Evolutionary conservation across 1,284 basidiomycete genomes (phyloP).

Genomic region (Leccinum pachyderme): DNA sequence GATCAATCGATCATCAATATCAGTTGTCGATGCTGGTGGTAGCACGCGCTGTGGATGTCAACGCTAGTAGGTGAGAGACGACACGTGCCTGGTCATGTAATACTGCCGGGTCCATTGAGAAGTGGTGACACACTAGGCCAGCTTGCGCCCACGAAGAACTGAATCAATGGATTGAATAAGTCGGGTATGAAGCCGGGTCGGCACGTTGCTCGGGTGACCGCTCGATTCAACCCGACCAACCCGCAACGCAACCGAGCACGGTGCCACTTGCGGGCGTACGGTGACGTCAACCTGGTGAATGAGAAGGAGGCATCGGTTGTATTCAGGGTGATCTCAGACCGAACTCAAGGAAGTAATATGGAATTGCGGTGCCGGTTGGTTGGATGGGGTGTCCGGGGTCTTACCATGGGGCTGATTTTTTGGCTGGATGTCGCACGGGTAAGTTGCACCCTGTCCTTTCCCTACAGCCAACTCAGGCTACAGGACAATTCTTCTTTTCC

Average conservation of each 20-base stretch:
- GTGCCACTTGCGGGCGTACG: not conserved
- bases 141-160: not conserved
- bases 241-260: no score
- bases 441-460: slow-evolving; percentile 35
- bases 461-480: slow-evolving; percentile 37
- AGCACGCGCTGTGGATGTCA: not conserved
- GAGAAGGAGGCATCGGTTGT: no score
- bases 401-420: slow-evolving; percentile 30
- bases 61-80: no score
- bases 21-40: not conserved
- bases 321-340: no score
- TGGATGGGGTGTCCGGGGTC: slow-evolving; percentile 30
- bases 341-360: not conserved
- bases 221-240: not conserved
- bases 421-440: slow-evolving; percentile 33
- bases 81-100: not conserved
- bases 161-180: not conserved
- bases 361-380: slow-evolving; percentile 14
- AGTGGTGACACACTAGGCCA: no score
- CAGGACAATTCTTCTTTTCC: slow-evolving; percentile 27
- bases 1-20: not conserved
- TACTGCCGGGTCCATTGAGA: no score
- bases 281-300: not conserved
- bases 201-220: not conserved
- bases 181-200: not conserved